Percentiles rank a stretch among this genome's conserved stretches.
Evolutionary conservation across 2,329 filamentous ascomycete genomes (phyloP).

Genomic region (Xylaria arbuscula): DNA sequence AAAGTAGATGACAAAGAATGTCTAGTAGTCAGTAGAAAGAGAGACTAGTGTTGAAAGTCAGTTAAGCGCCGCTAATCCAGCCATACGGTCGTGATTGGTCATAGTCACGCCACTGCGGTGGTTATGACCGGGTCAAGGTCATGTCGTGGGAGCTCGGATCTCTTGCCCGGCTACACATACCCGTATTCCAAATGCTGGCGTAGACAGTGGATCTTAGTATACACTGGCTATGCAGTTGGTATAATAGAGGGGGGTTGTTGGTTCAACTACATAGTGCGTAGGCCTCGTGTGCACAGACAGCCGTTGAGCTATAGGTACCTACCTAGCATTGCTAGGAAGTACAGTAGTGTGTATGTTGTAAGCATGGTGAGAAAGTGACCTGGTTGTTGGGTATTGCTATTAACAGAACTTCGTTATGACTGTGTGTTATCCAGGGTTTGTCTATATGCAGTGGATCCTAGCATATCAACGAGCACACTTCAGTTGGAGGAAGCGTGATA

Average conservation of each 20-base stretch:
- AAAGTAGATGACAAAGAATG: too few species aligned
- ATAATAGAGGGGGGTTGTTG: conserved; percentile 6
- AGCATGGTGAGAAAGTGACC: not conserved
- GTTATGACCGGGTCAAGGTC: conserved; percentile 3
- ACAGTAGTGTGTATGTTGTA: not conserved
- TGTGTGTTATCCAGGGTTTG: too few species aligned
- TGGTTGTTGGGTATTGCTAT: too few species aligned
- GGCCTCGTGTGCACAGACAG: conserved; percentile 8
- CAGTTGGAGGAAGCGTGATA: not conserved
- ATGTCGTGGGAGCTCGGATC: conserved; percentile 20
- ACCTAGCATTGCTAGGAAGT: too few species aligned
- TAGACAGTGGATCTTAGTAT: not conserved
- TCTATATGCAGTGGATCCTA: too few species aligned
- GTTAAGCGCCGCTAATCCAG: conserved; percentile 29
- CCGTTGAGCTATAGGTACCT: too few species aligned
- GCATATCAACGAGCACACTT: not conserved
- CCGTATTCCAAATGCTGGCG: conserved; percentile 26
- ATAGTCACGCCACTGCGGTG: conserved; percentile 25
- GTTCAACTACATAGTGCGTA: not conserved
- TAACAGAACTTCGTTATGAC: too few species aligned
- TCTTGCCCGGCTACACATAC: conserved; percentile 11
- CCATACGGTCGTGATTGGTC: conserved; percentile 22
- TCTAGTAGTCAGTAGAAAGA: not conserved
- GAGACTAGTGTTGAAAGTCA: not conserved
- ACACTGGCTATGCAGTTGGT: not conserved